These are phyloP conservation scores for Vaccinium macrocarpon DNA, from an alignment of 148 eudicot species.

Conservation along the genomic window DNA sequence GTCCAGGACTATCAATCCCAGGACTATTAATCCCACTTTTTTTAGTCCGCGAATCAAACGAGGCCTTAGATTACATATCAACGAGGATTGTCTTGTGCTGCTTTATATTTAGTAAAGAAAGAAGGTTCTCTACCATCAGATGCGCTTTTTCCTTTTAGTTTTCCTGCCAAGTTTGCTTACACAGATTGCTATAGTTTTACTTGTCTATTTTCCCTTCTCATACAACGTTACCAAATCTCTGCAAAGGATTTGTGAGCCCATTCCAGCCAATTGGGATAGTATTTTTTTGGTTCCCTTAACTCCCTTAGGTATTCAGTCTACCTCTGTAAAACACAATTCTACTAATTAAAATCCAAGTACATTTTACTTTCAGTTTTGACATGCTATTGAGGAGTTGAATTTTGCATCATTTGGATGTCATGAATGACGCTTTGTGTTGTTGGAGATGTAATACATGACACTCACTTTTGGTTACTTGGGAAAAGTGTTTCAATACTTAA, in stretches of 20 bases:
- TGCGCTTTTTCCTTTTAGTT: neutral
- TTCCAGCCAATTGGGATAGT: neutral
- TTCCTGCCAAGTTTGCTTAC: neutral
- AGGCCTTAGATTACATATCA: too few species aligned
- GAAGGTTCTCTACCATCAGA: neutral
- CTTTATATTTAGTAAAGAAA: neutral
- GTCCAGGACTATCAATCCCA: too few species aligned
- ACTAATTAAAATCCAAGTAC: neutral
- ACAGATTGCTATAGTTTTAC: too few species aligned
- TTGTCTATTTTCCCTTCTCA: too few species aligned
- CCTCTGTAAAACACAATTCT: neutral
- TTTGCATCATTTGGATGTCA: neutral
- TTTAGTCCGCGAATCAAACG: too few species aligned
- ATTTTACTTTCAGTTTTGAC: neutral
- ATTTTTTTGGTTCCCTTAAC: neutral
- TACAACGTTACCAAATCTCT: too few species aligned
- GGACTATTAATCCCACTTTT: too few species aligned
- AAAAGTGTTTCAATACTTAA: neutral
- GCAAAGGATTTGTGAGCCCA: neutral
- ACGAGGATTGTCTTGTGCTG: neutral
- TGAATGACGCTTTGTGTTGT: neutral
- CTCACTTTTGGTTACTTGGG: neutral
- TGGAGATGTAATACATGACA: neutral
- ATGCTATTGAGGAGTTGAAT: neutral
- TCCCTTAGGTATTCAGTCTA: neutral